Evolutionary conservation across 306 rosid species (phyloP).

Genomic region (Astragalus glycyphyllos): DNA sequence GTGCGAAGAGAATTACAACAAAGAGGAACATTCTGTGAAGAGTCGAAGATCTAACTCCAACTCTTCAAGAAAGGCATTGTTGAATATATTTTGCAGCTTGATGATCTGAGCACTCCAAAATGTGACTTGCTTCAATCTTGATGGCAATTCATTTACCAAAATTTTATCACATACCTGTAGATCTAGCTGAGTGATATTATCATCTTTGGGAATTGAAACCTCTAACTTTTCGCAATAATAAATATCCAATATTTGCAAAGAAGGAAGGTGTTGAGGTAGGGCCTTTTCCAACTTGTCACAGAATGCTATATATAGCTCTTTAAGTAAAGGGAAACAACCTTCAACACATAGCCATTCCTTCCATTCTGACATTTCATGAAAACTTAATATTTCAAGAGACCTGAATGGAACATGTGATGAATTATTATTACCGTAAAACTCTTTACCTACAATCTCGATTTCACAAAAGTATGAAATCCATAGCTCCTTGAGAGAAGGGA

Average conservation of each 20-base stretch:
- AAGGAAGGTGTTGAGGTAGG: background rate
- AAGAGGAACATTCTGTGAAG: background rate
- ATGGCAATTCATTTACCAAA: background rate
- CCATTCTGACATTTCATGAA: background rate
- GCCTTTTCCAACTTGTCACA: too few relatives aligned
- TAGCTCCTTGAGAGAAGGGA: background rate
- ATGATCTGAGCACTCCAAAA: background rate
- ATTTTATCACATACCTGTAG: background rate
- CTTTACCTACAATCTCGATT: background rate
- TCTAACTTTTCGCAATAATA: background rate
- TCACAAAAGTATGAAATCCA: background rate
- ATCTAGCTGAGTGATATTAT: background rate
- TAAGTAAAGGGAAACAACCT: too few relatives aligned
- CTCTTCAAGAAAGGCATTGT: background rate
- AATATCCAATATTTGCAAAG: conserved; percentile 4
- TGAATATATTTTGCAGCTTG: background rate
- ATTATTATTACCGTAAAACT: background rate
- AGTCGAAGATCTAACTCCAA: background rate
- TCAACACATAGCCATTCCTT: background rate
- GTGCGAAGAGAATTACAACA: background rate
- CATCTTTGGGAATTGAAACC: background rate
- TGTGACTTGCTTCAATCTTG: background rate
- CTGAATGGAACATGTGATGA: background rate
- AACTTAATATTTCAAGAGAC: background rate
- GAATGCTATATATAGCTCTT: too few relatives aligned